Base-by-base conservation (phyloP, 164 flowering plant species). In the Nelumbo lutea region DNA sequence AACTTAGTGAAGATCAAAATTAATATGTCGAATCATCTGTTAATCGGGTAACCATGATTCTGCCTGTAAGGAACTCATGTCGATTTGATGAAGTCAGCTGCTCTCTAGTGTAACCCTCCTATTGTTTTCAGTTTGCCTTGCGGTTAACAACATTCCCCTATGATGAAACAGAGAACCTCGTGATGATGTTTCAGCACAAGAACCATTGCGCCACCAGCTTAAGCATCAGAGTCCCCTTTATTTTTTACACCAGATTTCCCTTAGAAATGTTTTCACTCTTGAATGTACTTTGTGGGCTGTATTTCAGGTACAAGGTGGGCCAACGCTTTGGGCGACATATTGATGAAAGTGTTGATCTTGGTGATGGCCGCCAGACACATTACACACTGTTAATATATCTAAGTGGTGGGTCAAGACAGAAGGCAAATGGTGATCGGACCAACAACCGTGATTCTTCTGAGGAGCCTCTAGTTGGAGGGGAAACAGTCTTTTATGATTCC, bases 321-420 rank as follows among this genome's bases (percentile, higher is more conserved):
- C 98, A 95, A 76, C 84, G 86, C 38, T 92, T 95, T 83, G 97
- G 97, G 27, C 77, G 87, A 41, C 98, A 95, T 72, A 92, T 95
- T 71, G 98, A 95, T 86, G 98, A 90, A 80, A 92, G 98, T 70
- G 83, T 83, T 76, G 82, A 87, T 79, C 85, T 92, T 76, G 93
- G 83, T 60, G 89, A 81, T 3, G 96, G 97, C 40, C 83, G 78
- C 62, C 78, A 76, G 44, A 92, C 97, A 3, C 75, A 83, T 60
- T 95, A 95, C 76, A 95, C 98, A 42, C 72, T 95, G 75, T 75
- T 95, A 66, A 79, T 95, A 69, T 95, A 95, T 75, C 79, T 95
- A 42, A 89, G 85, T 79, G 98, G 98, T 48, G 83, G 74, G 66
- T 60, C 68, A 1, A 80, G 75, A 68, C 14, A 75, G 43, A 88